phyloP scores from a whole-genome alignment of 306 rosid species.

The Inga laurina region DNA sequence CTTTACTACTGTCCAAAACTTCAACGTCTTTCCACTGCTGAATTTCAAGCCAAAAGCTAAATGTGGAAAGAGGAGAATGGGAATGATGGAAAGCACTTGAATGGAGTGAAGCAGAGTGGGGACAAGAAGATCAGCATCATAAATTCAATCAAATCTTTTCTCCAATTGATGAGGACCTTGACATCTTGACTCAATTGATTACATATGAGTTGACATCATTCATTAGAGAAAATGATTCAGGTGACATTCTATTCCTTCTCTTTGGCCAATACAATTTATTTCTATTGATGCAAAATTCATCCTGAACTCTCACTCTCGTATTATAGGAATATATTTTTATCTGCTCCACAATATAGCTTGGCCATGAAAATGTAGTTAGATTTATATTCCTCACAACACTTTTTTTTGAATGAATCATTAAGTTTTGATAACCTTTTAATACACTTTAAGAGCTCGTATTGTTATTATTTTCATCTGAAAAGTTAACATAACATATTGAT shows the following conservation, averaged over 20 bases:
- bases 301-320: neutral
- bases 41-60: neutral
- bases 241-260: neutral
- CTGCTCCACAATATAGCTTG: too few relatives aligned
- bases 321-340: neutral
- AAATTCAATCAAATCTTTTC: neutral
- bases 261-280: too few relatives aligned
- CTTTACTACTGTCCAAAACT: slow-evolving; percentile 13
- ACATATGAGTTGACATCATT: too few relatives aligned
- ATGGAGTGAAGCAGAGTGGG: slow-evolving; percentile 6
- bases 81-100: neutral
- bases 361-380: neutral
- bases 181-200: too few relatives aligned
- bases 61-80: neutral
- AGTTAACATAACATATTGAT: too few relatives aligned
- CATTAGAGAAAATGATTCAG: neutral
- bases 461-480: too few relatives aligned
- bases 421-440: too few relatives aligned
- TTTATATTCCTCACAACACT: too few relatives aligned
- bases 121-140: neutral
- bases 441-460: neutral
- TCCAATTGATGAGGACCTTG: too few relatives aligned
- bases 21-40: neutral
- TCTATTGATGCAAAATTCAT: too few relatives aligned
- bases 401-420: too few relatives aligned